A percentile compares a stretch with the other conserved stretches of the same genome.
Evolutionary conservation across 73 alveolate species (phyloP).

Genomic region (Diophrys sp.): DNA sequence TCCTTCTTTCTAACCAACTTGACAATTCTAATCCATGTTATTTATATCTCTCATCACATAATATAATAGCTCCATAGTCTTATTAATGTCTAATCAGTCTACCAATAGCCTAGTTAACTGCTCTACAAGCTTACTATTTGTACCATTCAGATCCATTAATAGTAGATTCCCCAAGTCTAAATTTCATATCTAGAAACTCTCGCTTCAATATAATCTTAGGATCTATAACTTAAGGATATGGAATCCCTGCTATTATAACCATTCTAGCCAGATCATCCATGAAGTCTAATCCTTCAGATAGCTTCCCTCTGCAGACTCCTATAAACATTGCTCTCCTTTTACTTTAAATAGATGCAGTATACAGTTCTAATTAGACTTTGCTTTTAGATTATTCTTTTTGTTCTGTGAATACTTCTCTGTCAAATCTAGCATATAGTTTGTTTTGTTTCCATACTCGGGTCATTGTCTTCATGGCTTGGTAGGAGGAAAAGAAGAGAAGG

Average conservation of each 20-base stretch:
- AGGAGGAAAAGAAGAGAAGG: constrained; percentile 82
- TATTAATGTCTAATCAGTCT: constrained; percentile 92
- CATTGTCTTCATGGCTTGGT: constrained; percentile 57
- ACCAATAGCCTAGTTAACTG: constrained; percentile 94
- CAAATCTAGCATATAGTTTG: too few species aligned
- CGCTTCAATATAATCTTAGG: constrained; percentile 78
- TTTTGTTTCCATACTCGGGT: constrained; percentile 61
- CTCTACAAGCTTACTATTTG: constrained; percentile 83
- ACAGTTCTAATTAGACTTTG: too few species aligned
- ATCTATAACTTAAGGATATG: constrained; percentile 91
- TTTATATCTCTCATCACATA: constrained; percentile 66
- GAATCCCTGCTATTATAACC: constrained; percentile 93
- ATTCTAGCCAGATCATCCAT: constrained; percentile 91
- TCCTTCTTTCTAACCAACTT: too few species aligned
- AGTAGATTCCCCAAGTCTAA: constrained; percentile 43
- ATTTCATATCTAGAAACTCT: constrained; percentile 75
- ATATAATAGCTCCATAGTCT: constrained; percentile 88
- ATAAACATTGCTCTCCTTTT: constrained; percentile 84
- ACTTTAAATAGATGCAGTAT: constrained; percentile 26
- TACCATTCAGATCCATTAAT: constrained; percentile 95
- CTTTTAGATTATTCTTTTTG: too few species aligned
- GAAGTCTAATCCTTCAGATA: constrained; percentile 95
- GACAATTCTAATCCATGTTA: constrained; percentile 40
- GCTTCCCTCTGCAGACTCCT: constrained; percentile 92
- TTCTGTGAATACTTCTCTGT: too few species aligned